Percentiles rank a stretch among this genome's conserved stretches.
phyloP scores from a whole-genome alignment of 805 yeast genomes.

The Suhomyces prunicola region DNA sequence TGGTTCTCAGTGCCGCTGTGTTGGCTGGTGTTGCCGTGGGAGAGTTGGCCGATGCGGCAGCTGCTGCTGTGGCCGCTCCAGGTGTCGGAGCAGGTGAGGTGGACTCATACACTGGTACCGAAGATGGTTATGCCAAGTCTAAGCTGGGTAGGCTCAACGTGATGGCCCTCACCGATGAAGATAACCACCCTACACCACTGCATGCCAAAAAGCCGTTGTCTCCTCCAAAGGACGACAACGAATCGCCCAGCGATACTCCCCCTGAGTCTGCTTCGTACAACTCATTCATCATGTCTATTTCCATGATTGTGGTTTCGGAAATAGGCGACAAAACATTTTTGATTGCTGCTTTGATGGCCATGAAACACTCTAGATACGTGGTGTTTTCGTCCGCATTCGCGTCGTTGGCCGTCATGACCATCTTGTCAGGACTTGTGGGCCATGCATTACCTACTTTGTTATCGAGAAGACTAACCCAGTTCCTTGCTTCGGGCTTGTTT shows the following conservation, averaged over 20 bases:
- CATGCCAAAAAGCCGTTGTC: conserved; percentile 18
- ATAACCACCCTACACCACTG: conserved; percentile 27
- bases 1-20: neutral
- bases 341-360: conserved; percentile 96
- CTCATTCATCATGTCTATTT: conserved; percentile 73
- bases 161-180: conserved; percentile 19
- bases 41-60: neutral
- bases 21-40: neutral
- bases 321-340: conserved; percentile 96
- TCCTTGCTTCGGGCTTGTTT: conserved; percentile 77
- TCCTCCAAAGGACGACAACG: conserved; percentile 8
- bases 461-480: conserved; percentile 75
- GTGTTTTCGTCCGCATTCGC: conserved; percentile 89
- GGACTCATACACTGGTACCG: neutral
- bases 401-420: conserved; percentile 86
- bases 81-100: neutral
- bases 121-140: neutral
- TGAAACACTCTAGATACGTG: conserved; percentile 79
- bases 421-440: conserved; percentile 87
- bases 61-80: neutral
- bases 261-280: conserved; percentile 22
- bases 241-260: conserved; percentile 7
- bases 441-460: conserved; percentile 83
- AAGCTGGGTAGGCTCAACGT: conserved; percentile 14
- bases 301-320: conserved; percentile 94